Percentiles rank a stretch among this genome's conserved stretches.
These are phyloP conservation scores for Akanthomyces muscarius DNA, from an alignment of 2,329 filamentous ascomycete species.

Conservation along the genomic window DNA sequence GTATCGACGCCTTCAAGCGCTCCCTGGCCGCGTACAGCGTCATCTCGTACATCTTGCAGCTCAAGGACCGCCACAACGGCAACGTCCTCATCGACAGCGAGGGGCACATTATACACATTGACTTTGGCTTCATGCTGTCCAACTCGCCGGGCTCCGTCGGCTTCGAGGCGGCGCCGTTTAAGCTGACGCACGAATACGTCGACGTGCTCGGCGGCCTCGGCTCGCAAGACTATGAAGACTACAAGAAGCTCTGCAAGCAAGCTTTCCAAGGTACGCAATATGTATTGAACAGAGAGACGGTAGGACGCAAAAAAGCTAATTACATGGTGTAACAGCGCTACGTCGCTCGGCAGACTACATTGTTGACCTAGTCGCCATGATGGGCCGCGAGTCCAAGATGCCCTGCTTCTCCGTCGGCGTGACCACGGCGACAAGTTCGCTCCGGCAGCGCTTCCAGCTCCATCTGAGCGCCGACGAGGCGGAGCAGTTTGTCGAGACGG, in stretches of 20 bases:
- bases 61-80: constrained; percentile 83
- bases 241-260: constrained; percentile 75
- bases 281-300: no score
- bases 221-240: constrained; percentile 67
- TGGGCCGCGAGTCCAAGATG: constrained; percentile 81
- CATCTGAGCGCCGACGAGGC: constrained; percentile 80
- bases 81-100: constrained; percentile 83
- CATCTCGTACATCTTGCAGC: constrained; percentile 76
- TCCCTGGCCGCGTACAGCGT: constrained; percentile 84
- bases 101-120: constrained; percentile 83
- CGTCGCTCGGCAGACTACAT: constrained; percentile 75
- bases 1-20: constrained; percentile 73
- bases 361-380: constrained; percentile 77
- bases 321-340: constrained; percentile 47
- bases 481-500: constrained; percentile 74
- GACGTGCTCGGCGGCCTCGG: constrained; percentile 74
- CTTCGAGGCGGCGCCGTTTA: constrained; percentile 84
- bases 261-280: constrained; percentile 64
- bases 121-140: constrained; percentile 86
- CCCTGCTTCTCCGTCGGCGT: constrained; percentile 75
- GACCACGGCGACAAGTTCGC: constrained; percentile 62
- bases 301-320: constrained; percentile 24
- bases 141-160: constrained; percentile 81
- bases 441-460: constrained; percentile 74
- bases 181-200: constrained; percentile 80